Conservation (phyloP, 1,284 basidiomycete genomes). For the Cryptococcus hybrid region DNA sequence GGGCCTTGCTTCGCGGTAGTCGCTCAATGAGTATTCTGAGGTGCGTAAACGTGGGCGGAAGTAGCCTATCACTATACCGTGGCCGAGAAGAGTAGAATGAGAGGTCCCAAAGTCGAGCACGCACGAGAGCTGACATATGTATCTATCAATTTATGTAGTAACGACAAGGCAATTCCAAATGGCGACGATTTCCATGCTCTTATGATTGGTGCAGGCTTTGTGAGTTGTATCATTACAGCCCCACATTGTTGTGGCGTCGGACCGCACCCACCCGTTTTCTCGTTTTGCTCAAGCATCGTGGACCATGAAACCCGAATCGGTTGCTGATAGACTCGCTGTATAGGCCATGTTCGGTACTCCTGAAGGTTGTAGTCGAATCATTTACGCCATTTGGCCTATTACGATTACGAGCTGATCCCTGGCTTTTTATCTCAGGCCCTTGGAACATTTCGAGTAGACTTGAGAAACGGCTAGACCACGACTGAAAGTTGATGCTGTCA, state of each 20-base stretch:
- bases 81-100: too few species aligned
- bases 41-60: too few species aligned
- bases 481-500: conserved; percentile 86
- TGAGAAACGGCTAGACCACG: conserved; percentile 73
- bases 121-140: too few species aligned
- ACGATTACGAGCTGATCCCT: neutral
- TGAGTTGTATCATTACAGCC: conserved; percentile 13
- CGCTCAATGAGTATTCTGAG: too few species aligned
- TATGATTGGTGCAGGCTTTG: conserved; percentile 39
- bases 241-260: neutral
- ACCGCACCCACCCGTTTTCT: neutral
- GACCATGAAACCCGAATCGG: too few species aligned
- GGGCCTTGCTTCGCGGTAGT: too few species aligned
- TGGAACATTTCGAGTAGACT: conserved; percentile 41
- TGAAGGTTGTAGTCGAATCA: conserved; percentile 35
- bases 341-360: conserved; percentile 47
- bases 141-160: too few species aligned
- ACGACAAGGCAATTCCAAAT: neutral
- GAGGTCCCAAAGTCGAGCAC: too few species aligned
- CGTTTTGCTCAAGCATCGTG: neutral
- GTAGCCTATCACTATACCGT: too few species aligned
- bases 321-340: neutral
- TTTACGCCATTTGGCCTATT: conserved; percentile 14
- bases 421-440: conserved; percentile 44
- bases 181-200: conserved; percentile 26